Conservation (phyloP, 495 filamentous ascomycete species). For the Mytilinidion resinicola region DNA sequence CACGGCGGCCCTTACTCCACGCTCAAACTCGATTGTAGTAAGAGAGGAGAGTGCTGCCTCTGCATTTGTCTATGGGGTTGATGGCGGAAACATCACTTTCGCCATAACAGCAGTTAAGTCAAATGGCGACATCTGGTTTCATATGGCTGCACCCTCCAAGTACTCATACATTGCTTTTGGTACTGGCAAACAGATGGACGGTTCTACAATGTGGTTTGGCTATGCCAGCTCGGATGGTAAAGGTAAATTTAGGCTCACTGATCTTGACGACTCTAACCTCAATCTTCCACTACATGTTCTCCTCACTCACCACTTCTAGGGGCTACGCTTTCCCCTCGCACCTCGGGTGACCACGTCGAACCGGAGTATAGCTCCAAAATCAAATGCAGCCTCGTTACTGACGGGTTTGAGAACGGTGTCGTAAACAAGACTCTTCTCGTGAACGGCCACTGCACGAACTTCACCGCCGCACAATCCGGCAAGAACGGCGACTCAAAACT, state of each 20-base stretch:
- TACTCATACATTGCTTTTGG: slow-evolving; percentile 48
- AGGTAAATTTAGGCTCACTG: slow-evolving; percentile 14
- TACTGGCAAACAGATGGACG: slow-evolving; percentile 47
- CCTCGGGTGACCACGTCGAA: slow-evolving; percentile 42
- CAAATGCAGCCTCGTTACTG: slow-evolving; percentile 36
- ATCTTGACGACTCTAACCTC: background rate
- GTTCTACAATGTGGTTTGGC: slow-evolving; percentile 46
- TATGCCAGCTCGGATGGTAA: slow-evolving; percentile 43
- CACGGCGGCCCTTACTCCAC: too few species aligned
- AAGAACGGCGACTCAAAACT: slow-evolving; percentile 17
- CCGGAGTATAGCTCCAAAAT: slow-evolving; percentile 41
- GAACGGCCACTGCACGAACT: slow-evolving; percentile 46
- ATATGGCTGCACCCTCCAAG: slow-evolving; percentile 39
- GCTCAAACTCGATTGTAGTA: too few species aligned
- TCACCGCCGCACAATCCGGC: slow-evolving; percentile 36
- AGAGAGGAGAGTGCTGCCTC: background rate
- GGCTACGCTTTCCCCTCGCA: slow-evolving; percentile 46
- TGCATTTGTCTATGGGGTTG: slow-evolving; percentile 15
- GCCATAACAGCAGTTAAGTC: slow-evolving; percentile 42
- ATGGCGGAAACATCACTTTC: slow-evolving; percentile 40
- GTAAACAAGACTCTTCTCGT: slow-evolving; percentile 41
- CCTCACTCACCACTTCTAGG: slow-evolving; percentile 21
- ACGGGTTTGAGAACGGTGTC: slow-evolving; percentile 31
- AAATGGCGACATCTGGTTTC: slow-evolving; percentile 43
- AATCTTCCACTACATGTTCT: too few species aligned